Base-by-base conservation (phyloP, 2,329 filamentous ascomycete species). In the Pochonia chlamydosporia region DNA sequence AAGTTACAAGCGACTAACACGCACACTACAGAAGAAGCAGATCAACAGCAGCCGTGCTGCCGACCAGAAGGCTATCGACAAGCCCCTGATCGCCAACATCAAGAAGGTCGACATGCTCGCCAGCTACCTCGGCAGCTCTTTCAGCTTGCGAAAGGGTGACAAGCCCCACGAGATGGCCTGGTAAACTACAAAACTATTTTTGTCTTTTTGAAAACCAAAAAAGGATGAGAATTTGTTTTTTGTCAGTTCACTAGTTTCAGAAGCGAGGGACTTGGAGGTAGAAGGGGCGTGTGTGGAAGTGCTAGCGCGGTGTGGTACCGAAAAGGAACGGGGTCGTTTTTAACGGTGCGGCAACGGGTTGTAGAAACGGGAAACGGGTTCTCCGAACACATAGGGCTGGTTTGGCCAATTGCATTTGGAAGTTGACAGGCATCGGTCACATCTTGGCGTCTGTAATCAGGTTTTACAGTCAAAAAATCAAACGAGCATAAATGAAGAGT, bases 91-190 rank as follows among this genome's bases (percentile, higher is more conserved):
- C 65, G 83, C 89, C 75, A 87, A 78, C 75, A 93, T 99, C 82
- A 97, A 97, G 88, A 96, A 97, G 85, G 90, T 95, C 74, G 87
- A 90, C 63, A 79, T 92, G 76, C 87, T 99, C 65, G 76, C 84
- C 71, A 89, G 85, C 78, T 99, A 99, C 84, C 89, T 99, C 65
- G 82, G 82, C 70, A 89, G 86, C 75, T 89, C 86, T 71, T 99
- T 99, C 88, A 95, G 88, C 84, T 85, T 99, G 76, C 88, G 92
- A 79, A 96, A 91, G 82, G 93, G 93, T 69, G 92, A 99, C 83
- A 91, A 92, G 86, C 93, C 93, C 77, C 93, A 99, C 80, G 89
- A 95, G 85, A 97, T 99, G 93, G 88, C 89, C 78, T 99, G 92
- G 84, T 99, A 96, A 77, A 83, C 55, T 52, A 54, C 5, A 25